phyloP scores from a whole-genome alignment of 352 stramenopile species.

The Phytophthora megakarya region DNA sequence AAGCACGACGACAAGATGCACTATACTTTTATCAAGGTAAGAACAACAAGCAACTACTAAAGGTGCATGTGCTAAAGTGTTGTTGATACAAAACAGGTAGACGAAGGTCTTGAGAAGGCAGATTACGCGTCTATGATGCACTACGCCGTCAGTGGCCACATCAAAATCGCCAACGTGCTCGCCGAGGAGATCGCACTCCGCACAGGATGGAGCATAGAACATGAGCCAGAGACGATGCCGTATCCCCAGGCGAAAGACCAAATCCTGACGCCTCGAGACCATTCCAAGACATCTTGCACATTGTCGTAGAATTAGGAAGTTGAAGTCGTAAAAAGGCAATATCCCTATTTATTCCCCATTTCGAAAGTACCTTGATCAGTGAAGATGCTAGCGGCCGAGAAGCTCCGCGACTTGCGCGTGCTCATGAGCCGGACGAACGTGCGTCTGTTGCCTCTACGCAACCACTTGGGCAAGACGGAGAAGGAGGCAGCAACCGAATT shows the following conservation, averaged over 20 bases:
- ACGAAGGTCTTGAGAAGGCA: conserved; percentile 59
- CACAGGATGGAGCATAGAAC: conserved; percentile 66
- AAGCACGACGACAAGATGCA: conserved; percentile 84
- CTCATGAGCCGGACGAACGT: conserved; percentile 70
- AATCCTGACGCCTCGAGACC: conserved; percentile 72
- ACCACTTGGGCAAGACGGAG: conserved; percentile 54
- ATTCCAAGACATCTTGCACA: conserved; percentile 44
- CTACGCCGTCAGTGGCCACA: conserved; percentile 81
- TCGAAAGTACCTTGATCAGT: too few species aligned
- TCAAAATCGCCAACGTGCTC: conserved; percentile 81
- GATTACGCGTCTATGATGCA: conserved; percentile 86
- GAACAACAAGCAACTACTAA: background rate
- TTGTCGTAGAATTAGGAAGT: conserved; percentile 38
- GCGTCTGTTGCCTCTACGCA: conserved; percentile 64
- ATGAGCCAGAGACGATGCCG: conserved; percentile 63
- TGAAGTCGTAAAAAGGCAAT: conserved; percentile 23
- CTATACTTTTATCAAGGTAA: conserved; percentile 82
- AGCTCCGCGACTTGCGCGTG: conserved; percentile 64
- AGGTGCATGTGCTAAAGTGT: background rate
- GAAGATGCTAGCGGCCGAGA: conserved; percentile 54
- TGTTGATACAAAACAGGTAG: conserved; percentile 42
- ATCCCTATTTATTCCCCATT: conserved; percentile 44
- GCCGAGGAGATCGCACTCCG: conserved; percentile 72
- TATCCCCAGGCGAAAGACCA: conserved; percentile 82
- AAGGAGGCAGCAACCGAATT: conserved; percentile 28